phyloP scores from a whole-genome alignment of 306 rosid species.

The Dalbergia cochinchinensis region DNA sequence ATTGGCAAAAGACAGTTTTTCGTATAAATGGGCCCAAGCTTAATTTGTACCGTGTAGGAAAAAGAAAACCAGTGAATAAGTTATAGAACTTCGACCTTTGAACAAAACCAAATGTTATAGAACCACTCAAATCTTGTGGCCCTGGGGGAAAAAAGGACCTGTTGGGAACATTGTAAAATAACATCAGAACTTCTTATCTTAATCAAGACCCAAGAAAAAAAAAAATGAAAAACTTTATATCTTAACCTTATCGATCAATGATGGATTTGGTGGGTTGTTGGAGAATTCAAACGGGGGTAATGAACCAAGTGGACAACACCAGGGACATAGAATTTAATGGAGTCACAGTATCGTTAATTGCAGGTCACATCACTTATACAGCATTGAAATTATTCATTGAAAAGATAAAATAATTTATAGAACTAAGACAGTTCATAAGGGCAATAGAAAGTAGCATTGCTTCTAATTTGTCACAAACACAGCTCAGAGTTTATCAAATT shows the following conservation, averaged over 20 bases:
- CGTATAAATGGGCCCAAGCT: neutral
- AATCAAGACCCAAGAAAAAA: no score
- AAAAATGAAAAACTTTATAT: no score
- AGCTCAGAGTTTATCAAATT: neutral
- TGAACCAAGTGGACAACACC: neutral
- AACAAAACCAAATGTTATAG: no score
- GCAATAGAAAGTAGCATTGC: no score
- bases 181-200: neutral
- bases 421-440: no score
- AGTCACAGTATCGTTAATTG: slow-evolving; percentile 17
- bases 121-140: neutral
- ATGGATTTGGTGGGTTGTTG: slow-evolving; percentile 40
- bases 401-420: no score
- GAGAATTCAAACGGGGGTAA: slow-evolving; percentile 27
- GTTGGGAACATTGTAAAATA: neutral
- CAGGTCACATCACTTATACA: neutral
- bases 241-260: slow-evolving; percentile 2
- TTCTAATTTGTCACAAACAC: neutral
- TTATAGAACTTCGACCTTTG: no score
- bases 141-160: neutral
- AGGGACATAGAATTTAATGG: slow-evolving; percentile 40
- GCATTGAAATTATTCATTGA: neutral
- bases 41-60: neutral
- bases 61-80: no score
- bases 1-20: neutral